Evolutionary conservation across 148 eudicot species (phyloP), one percentile per base, ranked within the genome.

Genomic region (Camellia japonica): DNA sequence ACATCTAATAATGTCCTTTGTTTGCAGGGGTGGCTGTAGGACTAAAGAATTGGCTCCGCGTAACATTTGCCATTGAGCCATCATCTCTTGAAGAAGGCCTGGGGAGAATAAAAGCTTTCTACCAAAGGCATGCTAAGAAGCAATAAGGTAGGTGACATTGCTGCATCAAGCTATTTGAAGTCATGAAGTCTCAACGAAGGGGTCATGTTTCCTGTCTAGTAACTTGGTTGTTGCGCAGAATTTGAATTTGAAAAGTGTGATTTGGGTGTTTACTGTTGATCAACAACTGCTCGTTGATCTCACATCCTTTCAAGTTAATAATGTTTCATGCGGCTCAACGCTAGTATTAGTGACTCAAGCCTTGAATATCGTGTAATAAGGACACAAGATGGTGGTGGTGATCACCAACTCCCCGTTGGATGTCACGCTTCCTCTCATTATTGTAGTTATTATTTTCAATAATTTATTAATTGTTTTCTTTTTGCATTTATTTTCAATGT

Each of bases 41-140:
- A 56, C 74, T 89, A 80, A 87, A 81, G 82, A 88, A 90, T 55
- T 92, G 97, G 97, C 77, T 92, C 73, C 92, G 97, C 11, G 16
- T 92, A n/a, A 82, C 89, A 18, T 88, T 88, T 71, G 91, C 91
- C 7, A 82, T 85, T 7, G 97, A 90, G 68, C 88, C 88, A 75
- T 64, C 85, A 18, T 19, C 76, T 63, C 92, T 92, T 51, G 81
- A 82, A 75, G 90, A 89, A 16, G 94, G 90, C 66, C 89, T 90
- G 64, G 79, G 79, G 64, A 92, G 97, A 82, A 77, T 89, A 6
- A 87, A 88, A 86, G 83, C 82, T 44, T 90, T 92, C 77, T 88
- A 83, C 55, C 59, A 49, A 13, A 89, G 90, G 52, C 52, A 49
- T 49, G 52, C 52, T 7, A 49, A 49, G 52, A 49, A 49, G 52